Base-by-base conservation (phyloP, 83 land plant genomes). In the Diphasiastrum complanatum region DNA sequence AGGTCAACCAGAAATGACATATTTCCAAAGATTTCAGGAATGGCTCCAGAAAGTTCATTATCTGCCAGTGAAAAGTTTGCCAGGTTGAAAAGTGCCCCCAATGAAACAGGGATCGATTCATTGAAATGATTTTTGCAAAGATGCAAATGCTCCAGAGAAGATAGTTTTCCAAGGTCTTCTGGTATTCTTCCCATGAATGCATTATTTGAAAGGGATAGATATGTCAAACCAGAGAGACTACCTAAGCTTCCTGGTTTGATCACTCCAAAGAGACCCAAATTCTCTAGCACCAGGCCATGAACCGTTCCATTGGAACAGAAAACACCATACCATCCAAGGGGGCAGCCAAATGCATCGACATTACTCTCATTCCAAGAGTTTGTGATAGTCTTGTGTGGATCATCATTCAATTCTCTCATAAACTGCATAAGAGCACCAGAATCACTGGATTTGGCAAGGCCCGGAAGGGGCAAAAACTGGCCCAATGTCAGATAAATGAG, bases 21-120 rank as follows among this genome's bases (percentile, higher is more conserved):
- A 2, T 14, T 35, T 37, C 37, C 45, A 25, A 72, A n/a, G 50
- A 37, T 43, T 4, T 43, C 12, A 16, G 41, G 57, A 28, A 74
- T 54, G 53, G 28, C 18, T 3, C 77, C 77, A 3, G 73, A 45
- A 30, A 74, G 65, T 24, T 14, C 24, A 45, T 74, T 74, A 51
- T 29, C 35, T 16, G 73, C 68, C 19, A 70, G 36, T 0, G 73
- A 63, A 31, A 70, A 34, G 28, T 51, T 70, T 30, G 34, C 48
- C 69, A 71, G 29, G 43, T 54, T 55, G 31, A 45, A 31, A 2
- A 54, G 26, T 19, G 33, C 45, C 16, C 28, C 33, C 20, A 62
- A 3, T 28, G 34, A 12, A 3, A 25, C 64, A 16, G 66, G 66
- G 5, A 65, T 53, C 6, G 45, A 8, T 19, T 64, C 68, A 6